A percentile compares a stretch with the other conserved stretches of the same genome.
These are phyloP conservation scores for Parafenestella ontariensis DNA, from an alignment of 2,329 filamentous ascomycete species.

Conservation along the genomic window DNA sequence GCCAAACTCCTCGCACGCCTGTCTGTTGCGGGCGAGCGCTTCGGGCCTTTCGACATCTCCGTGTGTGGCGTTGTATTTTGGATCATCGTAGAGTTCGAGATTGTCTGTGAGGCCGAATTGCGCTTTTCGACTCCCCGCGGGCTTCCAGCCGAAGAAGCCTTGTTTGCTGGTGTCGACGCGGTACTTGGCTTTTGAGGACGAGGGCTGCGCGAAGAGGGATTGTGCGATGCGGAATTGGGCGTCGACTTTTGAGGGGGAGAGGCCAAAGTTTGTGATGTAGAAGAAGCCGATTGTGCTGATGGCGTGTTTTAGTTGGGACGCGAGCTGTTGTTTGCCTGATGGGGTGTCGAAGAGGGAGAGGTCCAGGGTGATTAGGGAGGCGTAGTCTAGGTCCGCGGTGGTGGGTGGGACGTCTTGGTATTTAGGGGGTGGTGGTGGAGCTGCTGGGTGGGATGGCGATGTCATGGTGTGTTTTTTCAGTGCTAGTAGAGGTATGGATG, in stretches of 20 bases:
- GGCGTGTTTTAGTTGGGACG: constrained; percentile 11
- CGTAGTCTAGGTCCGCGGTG: constrained; percentile 10
- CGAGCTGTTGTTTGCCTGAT: constrained; percentile 11
- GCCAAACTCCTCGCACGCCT: constrained; percentile 7
- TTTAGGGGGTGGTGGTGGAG: neutral
- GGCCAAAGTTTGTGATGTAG: constrained; percentile 22
- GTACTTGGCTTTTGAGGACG: constrained; percentile 5
- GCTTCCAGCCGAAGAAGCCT: constrained; percentile 20
- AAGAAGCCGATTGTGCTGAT: constrained; percentile 21
- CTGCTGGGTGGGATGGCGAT: neutral
- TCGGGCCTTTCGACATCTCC: neutral
- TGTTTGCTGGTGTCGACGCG: constrained; percentile 7
- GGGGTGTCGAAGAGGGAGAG: constrained; percentile 11
- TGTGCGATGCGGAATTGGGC: constrained; percentile 13
- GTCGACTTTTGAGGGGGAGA: constrained; percentile 9
- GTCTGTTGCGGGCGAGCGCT: neutral
- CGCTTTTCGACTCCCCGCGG: neutral
- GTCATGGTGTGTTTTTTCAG: neutral
- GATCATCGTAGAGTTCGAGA: constrained; percentile 14
- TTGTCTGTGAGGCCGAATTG: constrained; percentile 12
- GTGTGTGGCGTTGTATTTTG: constrained; percentile 9
- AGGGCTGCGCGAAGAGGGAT: constrained; percentile 8
- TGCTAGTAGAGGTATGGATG: neutral
- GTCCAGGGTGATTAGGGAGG: constrained; percentile 15
- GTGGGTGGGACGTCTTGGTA: neutral